A percentile compares a stretch with the other conserved stretches of the same genome.
Evolutionary conservation across 148 eudicot species (phyloP).

Genomic region (Polygonum maritimum): DNA sequence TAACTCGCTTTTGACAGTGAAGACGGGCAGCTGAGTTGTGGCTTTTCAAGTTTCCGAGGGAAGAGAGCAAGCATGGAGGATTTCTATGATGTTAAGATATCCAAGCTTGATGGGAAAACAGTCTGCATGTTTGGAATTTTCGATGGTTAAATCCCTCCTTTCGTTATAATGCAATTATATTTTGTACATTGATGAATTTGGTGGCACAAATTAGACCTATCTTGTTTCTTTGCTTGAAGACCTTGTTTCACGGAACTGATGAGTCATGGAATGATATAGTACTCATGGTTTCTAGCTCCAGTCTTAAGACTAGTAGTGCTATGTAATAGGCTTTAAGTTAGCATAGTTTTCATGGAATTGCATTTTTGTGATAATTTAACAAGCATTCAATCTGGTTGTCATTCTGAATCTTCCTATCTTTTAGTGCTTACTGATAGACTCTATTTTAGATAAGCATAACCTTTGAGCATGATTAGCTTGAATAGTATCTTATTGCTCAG

Average conservation of each 20-base stretch:
- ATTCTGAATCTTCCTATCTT: neutral
- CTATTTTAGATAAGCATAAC: neutral
- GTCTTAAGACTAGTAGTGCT: too few relatives aligned
- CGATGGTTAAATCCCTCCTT: constrained; percentile 57
- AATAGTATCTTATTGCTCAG: neutral
- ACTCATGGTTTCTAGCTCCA: too few relatives aligned
- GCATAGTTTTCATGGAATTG: too few relatives aligned
- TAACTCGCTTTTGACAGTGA: constrained; percentile 53
- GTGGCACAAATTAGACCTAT: neutral
- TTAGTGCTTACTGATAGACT: neutral
- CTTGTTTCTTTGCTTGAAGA: neutral
- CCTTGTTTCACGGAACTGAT: neutral
- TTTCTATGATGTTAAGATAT: constrained; percentile 75
- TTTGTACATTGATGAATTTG: neutral
- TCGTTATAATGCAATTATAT: neutral
- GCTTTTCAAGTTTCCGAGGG: constrained; percentile 91
- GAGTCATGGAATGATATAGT: too few relatives aligned
- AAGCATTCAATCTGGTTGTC: neutral
- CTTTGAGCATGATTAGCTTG: neutral
- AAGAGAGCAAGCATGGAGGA: constrained; percentile 99
- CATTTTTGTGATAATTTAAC: neutral
- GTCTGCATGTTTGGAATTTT: constrained; percentile 90
- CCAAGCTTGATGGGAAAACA: constrained; percentile 57
- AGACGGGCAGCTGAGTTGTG: constrained; percentile 80
- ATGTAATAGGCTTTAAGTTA: neutral